Conservation (phyloP, 169 alveolate species). For the Babesia ovata region DNA sequence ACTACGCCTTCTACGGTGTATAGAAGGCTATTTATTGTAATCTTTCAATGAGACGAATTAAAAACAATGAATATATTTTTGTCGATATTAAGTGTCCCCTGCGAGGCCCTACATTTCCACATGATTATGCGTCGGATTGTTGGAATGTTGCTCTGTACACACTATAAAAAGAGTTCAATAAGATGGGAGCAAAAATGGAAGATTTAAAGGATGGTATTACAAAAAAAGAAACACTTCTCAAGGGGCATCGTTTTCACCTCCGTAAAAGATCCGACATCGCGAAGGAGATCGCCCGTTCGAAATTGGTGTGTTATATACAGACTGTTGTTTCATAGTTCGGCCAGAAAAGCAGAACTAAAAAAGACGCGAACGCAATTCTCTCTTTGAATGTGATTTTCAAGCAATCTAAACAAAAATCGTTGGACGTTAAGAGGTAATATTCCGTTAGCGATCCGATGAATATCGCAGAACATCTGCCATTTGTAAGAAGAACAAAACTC, state of each 20-base stretch:
- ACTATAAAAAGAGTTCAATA: not conserved
- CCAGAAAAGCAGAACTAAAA: constrained; percentile 8
- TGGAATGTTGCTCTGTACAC: not conserved
- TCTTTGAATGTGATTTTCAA: constrained; percentile 40
- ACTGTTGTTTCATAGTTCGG: not conserved
- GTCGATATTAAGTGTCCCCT: not conserved
- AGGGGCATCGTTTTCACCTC: constrained; percentile 56
- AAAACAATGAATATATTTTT: not conserved
- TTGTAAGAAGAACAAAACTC: constrained; percentile 6
- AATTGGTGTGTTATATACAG: constrained; percentile 32
- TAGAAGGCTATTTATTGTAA: constrained; percentile 22
- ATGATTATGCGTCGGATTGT: not conserved
- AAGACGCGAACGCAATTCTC: constrained; percentile 39
- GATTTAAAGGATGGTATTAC: constrained; percentile 26
- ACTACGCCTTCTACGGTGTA: constrained; percentile 90
- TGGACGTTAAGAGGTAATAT: constrained; percentile 44
- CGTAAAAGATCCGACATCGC: constrained; percentile 51
- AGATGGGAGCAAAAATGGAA: constrained; percentile 25
- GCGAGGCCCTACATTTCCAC: not conserved
- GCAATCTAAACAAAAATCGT: constrained; percentile 25
- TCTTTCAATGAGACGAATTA: not conserved
- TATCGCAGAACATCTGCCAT: constrained; percentile 40
- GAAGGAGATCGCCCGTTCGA: constrained; percentile 37
- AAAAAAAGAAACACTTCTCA: constrained; percentile 47
- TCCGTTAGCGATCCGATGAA: no score